Evolutionary conservation across 2,329 filamentous ascomycete species (phyloP).

Genomic region (Thelonectria discophora): DNA sequence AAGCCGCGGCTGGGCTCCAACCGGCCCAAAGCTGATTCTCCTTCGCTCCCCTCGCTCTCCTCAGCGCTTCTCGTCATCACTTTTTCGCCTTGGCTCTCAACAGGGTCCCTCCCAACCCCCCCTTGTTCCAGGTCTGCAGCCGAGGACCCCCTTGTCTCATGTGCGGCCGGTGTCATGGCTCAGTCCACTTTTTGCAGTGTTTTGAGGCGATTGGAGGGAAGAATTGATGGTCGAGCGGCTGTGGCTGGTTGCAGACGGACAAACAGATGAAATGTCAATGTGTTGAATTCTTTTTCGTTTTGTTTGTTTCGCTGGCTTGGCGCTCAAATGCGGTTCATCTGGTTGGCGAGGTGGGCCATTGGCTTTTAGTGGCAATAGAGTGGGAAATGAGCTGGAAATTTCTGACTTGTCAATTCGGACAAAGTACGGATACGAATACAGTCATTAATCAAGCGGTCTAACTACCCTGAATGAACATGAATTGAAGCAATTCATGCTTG

Average conservation of each 20-base stretch:
- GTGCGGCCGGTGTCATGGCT: slow-evolving; percentile 30
- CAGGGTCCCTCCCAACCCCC: slow-evolving; percentile 26
- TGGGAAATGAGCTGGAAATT: slow-evolving; percentile 15
- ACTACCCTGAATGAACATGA: no score
- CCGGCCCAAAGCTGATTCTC: slow-evolving; percentile 22
- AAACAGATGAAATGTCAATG: not conserved
- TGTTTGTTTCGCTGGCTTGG: not conserved
- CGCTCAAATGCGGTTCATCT: not conserved
- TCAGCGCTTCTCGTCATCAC: not conserved
- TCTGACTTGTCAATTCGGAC: not conserved
- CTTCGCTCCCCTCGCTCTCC: not conserved
- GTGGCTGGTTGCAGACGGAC: not conserved
- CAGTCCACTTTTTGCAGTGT: slow-evolving; percentile 14
- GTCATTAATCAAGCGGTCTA: no score
- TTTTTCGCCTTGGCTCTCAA: not conserved
- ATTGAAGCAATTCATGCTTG: no score
- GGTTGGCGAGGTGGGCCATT: slow-evolving; percentile 7
- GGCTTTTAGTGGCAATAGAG: slow-evolving; percentile 5
- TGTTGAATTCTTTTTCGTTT: not conserved
- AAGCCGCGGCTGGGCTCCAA: slow-evolving; percentile 52
- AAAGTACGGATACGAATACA: not conserved
- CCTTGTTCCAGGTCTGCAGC: slow-evolving; percentile 33
- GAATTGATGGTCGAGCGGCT: not conserved
- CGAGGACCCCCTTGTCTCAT: slow-evolving; percentile 36
- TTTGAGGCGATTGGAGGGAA: slow-evolving; percentile 6